Conservation (phyloP, 1,284 basidiomycete genomes). For the Malassezia obtusa region DNA sequence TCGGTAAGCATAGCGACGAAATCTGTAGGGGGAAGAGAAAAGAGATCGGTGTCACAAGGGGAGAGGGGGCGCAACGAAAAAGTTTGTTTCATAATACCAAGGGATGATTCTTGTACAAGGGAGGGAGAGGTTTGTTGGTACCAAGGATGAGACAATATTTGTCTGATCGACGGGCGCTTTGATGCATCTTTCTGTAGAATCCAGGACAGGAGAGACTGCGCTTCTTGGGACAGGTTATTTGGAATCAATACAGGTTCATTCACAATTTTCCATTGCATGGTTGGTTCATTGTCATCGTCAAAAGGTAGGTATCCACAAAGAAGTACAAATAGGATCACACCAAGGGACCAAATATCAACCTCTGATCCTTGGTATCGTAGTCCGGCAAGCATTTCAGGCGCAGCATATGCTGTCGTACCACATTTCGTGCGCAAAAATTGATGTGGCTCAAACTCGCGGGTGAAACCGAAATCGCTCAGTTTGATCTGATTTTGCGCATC, state of each 20-base stretch:
- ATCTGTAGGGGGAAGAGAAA: conserved; percentile 45
- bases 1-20: conserved; percentile 64
- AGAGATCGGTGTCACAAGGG: neutral
- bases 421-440: conserved; percentile 85
- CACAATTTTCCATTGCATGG: conserved; percentile 80
- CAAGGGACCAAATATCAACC: conserved; percentile 94
- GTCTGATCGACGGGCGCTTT: conserved; percentile 67
- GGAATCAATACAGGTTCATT: conserved; percentile 83
- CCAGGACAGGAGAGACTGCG: conserved; percentile 64
- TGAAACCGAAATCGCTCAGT: conserved; percentile 91
- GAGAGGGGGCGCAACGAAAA: neutral
- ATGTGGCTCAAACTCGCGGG: conserved; percentile 79
- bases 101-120: too few relatives aligned
- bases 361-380: conserved; percentile 84
- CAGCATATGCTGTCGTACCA: conserved; percentile 88
- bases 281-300: conserved; percentile 83
- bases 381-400: conserved; percentile 85
- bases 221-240: conserved; percentile 66
- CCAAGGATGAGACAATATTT: conserved; percentile 83
- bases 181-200: conserved; percentile 72
- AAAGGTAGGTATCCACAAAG: conserved; percentile 90
- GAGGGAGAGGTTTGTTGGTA: conserved; percentile 51
- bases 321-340: conserved; percentile 86
- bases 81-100: too few relatives aligned
- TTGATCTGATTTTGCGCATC: conserved; percentile 50